These are phyloP conservation scores for Macrocystidia cucumis DNA, from an alignment of 1,284 basidiomycete genomes.

Conservation along the genomic window DNA sequence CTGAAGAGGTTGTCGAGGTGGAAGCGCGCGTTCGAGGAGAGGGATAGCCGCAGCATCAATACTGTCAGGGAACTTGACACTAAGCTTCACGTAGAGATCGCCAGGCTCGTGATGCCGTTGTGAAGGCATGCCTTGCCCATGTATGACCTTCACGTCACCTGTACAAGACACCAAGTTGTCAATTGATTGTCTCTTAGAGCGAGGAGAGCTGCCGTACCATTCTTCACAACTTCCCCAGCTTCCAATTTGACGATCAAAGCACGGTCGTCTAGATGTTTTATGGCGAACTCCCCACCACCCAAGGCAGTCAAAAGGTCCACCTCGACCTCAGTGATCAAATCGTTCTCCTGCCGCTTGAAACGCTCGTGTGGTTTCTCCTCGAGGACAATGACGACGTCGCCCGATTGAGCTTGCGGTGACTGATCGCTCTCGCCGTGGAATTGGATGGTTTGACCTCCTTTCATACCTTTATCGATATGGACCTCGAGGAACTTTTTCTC, in stretches of 20 bases:
- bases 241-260: slow-evolving; percentile 80
- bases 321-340: slow-evolving; percentile 84
- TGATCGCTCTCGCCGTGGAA: slow-evolving; percentile 98
- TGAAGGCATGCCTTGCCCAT: slow-evolving; percentile 97
- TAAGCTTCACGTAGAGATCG: slow-evolving; percentile 87
- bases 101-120: slow-evolving; percentile 96
- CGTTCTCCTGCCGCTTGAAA: slow-evolving; percentile 92
- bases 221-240: slow-evolving; percentile 91
- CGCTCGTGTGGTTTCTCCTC: slow-evolving; percentile 92
- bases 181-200: slow-evolving; percentile 2
- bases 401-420: slow-evolving; percentile 83
- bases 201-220: slow-evolving; percentile 50
- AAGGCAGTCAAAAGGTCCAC: slow-evolving; percentile 93
- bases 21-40: slow-evolving; percentile 83
- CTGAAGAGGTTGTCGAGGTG: slow-evolving; percentile 67
- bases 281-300: slow-evolving; percentile 85
- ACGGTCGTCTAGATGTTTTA: slow-evolving; percentile 93
- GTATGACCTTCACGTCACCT: slow-evolving; percentile 90
- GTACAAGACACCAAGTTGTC: slow-evolving; percentile 10
- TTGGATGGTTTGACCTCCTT: slow-evolving; percentile 92
- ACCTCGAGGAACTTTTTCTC: slow-evolving; percentile 99
- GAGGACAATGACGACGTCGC: slow-evolving; percentile 96
- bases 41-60: slow-evolving; percentile 68
- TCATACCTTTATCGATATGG: slow-evolving; percentile 99
- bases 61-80: slow-evolving; percentile 85